Evolutionary conservation across 345 rosid species (phyloP).

Genomic region (Odontarrhena argentea): DNA sequence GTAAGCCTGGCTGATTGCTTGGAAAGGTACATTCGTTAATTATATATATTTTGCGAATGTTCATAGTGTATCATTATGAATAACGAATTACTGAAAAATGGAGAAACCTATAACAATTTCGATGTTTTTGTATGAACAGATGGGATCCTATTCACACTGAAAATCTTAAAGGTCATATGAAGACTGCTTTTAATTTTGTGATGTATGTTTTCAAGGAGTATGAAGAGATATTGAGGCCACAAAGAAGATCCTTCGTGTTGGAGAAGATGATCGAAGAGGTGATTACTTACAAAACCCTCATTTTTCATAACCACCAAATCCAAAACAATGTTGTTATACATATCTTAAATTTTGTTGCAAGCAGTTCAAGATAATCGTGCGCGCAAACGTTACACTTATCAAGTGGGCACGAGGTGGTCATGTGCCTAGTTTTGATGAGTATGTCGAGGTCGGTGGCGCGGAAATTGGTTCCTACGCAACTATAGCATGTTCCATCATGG

Average conservation of each 20-base stretch:
- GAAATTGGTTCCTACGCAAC: neutral
- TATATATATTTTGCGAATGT: neutral
- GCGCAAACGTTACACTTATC: neutral
- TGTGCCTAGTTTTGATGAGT: neutral
- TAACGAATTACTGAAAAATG: no score
- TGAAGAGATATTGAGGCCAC: slow-evolving; percentile 22
- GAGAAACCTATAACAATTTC: no score
- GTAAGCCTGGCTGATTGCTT: slow-evolving; percentile 5
- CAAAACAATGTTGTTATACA: neutral
- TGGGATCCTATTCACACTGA: slow-evolving; percentile 30
- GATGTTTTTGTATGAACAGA: neutral
- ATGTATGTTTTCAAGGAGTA: slow-evolving; percentile 21
- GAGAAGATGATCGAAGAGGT: slow-evolving; percentile 30
- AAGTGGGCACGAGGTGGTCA: neutral
- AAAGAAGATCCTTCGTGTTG: slow-evolving; percentile 8
- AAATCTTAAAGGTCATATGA: slow-evolving; percentile 24
- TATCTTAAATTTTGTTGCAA: neutral
- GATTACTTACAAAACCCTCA: neutral
- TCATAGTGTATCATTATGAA: no score
- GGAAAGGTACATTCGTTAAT: slow-evolving; percentile 18
- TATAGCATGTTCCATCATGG: slow-evolving; percentile 9
- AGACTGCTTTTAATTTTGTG: slow-evolving; percentile 17
- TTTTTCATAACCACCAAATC: neutral
- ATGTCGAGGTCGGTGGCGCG: neutral
- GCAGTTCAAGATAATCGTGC: slow-evolving; percentile 10